Percentiles rank a stretch among this genome's conserved stretches.
These are phyloP conservation scores for Fraxinus ornus DNA, from an alignment of 305 asterid genomes.

Conservation along the genomic window DNA sequence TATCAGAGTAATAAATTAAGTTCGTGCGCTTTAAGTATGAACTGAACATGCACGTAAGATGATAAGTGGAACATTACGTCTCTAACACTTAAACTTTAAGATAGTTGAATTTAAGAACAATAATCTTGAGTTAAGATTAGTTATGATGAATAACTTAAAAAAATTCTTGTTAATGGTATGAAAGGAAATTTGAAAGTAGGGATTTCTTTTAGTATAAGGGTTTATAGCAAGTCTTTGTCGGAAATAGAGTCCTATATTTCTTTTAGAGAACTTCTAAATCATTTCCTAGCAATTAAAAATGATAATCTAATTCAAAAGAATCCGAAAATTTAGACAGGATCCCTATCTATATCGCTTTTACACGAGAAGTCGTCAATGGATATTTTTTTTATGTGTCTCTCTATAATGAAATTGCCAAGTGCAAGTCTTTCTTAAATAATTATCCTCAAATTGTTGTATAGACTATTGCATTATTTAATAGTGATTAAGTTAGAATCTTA, in stretches of 20 bases:
- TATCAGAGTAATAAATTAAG: no score
- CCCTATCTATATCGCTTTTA: neutral
- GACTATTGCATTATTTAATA: neutral
- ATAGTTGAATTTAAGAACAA: no score
- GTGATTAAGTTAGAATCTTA: slow-evolving; percentile 12
- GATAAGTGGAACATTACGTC: neutral
- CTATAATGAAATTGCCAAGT: neutral
- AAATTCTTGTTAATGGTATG: neutral
- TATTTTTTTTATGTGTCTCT: neutral
- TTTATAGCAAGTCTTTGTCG: neutral
- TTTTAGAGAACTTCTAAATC: neutral
- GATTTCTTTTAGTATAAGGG: neutral
- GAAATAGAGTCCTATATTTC: neutral
- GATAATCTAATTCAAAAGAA: neutral
- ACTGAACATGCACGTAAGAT: neutral
- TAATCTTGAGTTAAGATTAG: neutral
- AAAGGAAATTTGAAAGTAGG: neutral
- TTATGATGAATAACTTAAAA: neutral
- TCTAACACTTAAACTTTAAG: neutral
- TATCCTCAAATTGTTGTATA: slow-evolving; percentile 7
- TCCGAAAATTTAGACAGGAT: neutral
- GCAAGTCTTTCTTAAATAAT: slow-evolving; percentile 27
- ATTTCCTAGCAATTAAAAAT: no score
- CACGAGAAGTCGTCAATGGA: neutral
- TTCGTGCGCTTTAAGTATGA: neutral